These are phyloP conservation scores for Nannochloropsis gaditana DNA, from an alignment of 108 stramenopile genomes.

Conservation along the genomic window DNA sequence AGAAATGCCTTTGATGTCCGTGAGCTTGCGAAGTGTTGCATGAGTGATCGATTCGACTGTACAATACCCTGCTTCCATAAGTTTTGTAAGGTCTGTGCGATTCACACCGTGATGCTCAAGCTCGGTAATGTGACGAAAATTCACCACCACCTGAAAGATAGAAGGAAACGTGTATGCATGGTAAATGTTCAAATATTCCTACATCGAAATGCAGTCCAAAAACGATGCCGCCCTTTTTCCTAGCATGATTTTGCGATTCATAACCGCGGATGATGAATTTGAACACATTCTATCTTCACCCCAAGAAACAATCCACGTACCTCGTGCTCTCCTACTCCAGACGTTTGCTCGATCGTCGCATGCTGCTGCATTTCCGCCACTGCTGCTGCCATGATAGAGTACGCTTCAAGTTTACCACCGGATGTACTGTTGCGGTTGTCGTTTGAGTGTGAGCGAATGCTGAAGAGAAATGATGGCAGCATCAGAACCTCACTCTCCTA, in stretches of 20 bases:
- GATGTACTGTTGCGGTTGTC: too few relatives aligned
- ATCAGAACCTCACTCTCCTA: too few relatives aligned
- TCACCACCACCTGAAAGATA: slow-evolving; percentile 36
- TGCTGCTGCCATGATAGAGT: not conserved
- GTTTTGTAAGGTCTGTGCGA: slow-evolving; percentile 85
- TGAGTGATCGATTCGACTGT: slow-evolving; percentile 94
- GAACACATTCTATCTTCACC: not conserved
- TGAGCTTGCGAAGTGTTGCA: slow-evolving; percentile 81
- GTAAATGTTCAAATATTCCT: too few relatives aligned
- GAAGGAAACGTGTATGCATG: too few relatives aligned
- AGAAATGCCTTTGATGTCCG: slow-evolving; percentile 77
- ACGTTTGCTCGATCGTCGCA: not conserved
- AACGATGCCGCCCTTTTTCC: too few relatives aligned
- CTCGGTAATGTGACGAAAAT: slow-evolving; percentile 53
- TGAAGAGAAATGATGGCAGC: too few relatives aligned
- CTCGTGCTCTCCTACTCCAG: not conserved
- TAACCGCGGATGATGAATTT: too few relatives aligned
- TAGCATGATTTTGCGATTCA: too few relatives aligned
- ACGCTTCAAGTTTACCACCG: too few relatives aligned
- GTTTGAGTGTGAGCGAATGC: too few relatives aligned
- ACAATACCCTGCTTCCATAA: slow-evolving; percentile 89
- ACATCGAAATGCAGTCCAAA: too few relatives aligned
- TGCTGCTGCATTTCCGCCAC: slow-evolving; percentile 6
- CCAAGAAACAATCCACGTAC: not conserved
- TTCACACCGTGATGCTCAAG: slow-evolving; percentile 93